Evolutionary conservation across 371 early-diverging fungal genomes (phyloP), one percentile per base, ranked within the genome.

Genomic region (Mucor circinelloides): DNA sequence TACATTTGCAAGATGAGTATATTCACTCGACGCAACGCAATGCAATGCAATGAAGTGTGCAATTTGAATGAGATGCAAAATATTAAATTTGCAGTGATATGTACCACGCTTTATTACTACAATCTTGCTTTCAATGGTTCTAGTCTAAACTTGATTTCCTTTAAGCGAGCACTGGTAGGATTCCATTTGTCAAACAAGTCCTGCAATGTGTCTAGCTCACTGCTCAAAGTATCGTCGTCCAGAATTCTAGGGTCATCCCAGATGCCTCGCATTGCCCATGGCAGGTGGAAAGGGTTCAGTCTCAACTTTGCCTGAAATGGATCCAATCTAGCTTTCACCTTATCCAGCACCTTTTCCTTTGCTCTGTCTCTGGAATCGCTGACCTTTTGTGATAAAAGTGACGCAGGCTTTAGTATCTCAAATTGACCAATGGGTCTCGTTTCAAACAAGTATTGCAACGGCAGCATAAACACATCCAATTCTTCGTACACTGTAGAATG

Each of bases 401-500:
- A 23, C 12, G 30, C 30, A n/a, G 60, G 34, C 25, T 60, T 59
- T 10, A 57, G 19, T 1, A 72, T 32, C 42, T 71, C 55, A 3
- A 46, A 44, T 21, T 58, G 58, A 3, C 75, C 73, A n/a, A 73
- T 57, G 0, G 76, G 75, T 15, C 52, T 27, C 8, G 79, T 72
- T 62, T 82, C 78, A 66, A 82, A 82, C 34, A 79, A 38, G 32
- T 77, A 76, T 6, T 69, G 70, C 19, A 79, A 57, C 3, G 86
- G 75, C 34, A 84, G 81, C 84, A 84, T 80, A 79, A 94, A 97
- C 3, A 95, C 96, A 38, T 93, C 85, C 1, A 86, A 69, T 70
- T 96, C 97, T 69, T 93, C 95, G 63, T 97, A 97, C 19, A 97
- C 82, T 4, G 95, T 91, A 4, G 94, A 95, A 75, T 97, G 98